Base-by-base conservation (phyloP, 305 asterid species). In the Solanum aculeatissimum region DNA sequence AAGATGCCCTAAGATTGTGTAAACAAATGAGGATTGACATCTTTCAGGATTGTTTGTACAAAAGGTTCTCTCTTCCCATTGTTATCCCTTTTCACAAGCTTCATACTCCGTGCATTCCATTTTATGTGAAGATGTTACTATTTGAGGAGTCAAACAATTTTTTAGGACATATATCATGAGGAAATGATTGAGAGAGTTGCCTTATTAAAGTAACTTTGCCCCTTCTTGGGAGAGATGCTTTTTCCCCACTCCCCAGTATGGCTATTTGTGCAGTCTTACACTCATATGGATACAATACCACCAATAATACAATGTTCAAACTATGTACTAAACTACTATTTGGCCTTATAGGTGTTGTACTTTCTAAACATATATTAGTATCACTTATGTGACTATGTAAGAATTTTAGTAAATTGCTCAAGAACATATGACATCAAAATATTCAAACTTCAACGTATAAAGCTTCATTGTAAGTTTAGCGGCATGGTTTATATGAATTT, bases 331-430 rank as follows among this genome's bases (percentile, higher is more conserved):
- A 9, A 3, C 15, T 14, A 11, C 15, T 47, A 47, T 9, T 40
- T 7, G 43, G 43, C 9, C 43, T 40, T 40, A 29, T 29, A 43
- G 49, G 49, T 40, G 43, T 40, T 9, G 9, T 11, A 43, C 9
- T 43, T 43, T 43, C 13, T 43, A 9, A 43, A 43, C 3, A 8
- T 9, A 29, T 29, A 29, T 29, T 29, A 43, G 49, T 43, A 43
- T 43, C 49, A 43, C 12, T 43, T 43, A 43, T 42, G 7, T 42
- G 9, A 42, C 45, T 42, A 42, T 7, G 2, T 2, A 29, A 29
- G 2, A 2, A 2, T 29, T 29, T 2, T 2, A 1, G 2, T 1
- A 2, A 29, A 29, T 2, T 2, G 32, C 10, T 2, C 1, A 42
- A 42, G 10, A 42, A 2, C 10, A 42, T 7, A 8, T 42, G 45